Evolutionary conservation across 345 rosid species (phyloP).

Genomic region (Conringia planisiliqua): DNA sequence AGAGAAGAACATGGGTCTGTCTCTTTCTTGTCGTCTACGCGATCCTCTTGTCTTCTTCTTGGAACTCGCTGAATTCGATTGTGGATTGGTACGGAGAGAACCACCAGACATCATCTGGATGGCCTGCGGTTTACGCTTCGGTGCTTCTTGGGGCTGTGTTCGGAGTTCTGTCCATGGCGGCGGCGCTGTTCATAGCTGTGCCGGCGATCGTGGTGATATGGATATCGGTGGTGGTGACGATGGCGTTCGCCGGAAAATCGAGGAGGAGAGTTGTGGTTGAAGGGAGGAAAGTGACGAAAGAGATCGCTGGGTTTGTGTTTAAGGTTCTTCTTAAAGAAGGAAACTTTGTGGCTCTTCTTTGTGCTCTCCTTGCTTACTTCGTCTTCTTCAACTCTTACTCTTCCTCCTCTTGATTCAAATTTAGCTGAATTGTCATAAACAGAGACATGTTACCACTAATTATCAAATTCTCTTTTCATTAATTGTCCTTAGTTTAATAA

Average conservation of each 20-base stretch:
- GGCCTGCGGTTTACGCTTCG: conserved; percentile 91
- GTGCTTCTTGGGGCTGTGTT: conserved; percentile 78
- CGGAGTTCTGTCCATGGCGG: conserved; percentile 77
- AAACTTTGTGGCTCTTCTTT: conserved; percentile 64
- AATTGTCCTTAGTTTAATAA: background rate
- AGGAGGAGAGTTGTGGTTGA: conserved; percentile 57
- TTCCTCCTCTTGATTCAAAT: background rate
- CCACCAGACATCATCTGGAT: conserved; percentile 40
- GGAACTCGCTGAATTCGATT: conserved; percentile 74
- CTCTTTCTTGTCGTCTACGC: conserved; percentile 78
- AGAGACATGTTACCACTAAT: conserved; percentile 1
- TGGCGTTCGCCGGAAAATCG: conserved; percentile 88
- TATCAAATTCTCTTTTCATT: background rate
- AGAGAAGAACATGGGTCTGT: conserved; percentile 87
- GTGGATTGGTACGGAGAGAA: conserved; percentile 62
- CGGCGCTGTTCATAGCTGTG: conserved; percentile 86
- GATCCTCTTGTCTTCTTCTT: conserved; percentile 59
- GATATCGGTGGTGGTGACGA: conserved; percentile 71
- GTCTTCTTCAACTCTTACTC: conserved; percentile 40
- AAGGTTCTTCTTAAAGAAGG: conserved; percentile 79
- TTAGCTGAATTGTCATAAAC: conserved; percentile 1
- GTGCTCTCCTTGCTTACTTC: conserved; percentile 78
- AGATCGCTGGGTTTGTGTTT: conserved; percentile 60
- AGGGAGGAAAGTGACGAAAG: conserved; percentile 75
- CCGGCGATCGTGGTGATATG: conserved; percentile 84